Base-by-base conservation (phyloP, 257 asterid genomes). In the Penstemon newberryi region DNA sequence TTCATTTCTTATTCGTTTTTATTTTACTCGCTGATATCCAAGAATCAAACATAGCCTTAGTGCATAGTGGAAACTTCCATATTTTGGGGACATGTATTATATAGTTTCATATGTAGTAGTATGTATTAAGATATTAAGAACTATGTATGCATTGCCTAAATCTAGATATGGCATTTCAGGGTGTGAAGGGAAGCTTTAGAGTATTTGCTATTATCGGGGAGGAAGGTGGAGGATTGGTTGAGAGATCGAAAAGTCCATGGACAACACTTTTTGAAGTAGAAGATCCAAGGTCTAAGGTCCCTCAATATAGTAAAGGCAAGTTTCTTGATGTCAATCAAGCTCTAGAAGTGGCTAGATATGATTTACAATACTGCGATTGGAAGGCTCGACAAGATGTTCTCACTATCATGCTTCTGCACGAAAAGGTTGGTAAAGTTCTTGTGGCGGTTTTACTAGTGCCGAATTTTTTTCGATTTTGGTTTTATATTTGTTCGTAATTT, bases 301-400 rank as follows among this genome's bases (percentile, higher is more conserved):
- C 97, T 15, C 89, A 62, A 45, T 74, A 73, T 53, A 25, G 2
- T 25, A 88, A 90, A 83, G 92, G 94, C 71, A 90, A 90, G 84
- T 90, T 90, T 77, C 74, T 90, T 49, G 95, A 89, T 56, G 86
- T 75, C 62, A 66, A 86, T 78, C 95, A 88, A 75, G 96, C 98
- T 65, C 76, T 92, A 54, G 97, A 89, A 73, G 91, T 92, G 68
- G 97, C 97, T 73, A 78, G 97, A 77, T 87, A 77, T 66, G 96
- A 92, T 77, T 56, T 93, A 58, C 97, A 90, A 19, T 93, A 93
- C 79, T 90, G 95, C 44, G 97, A 93, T 81, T 93, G 99, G 99
- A 85, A 89, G 79, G 99, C 99, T 74, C 84, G 99, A 52, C 99
- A 84, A 81, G 99, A 90, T 42, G 92, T 93, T 70, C 96, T 90